Percentiles rank a stretch among this genome's conserved stretches.
These are phyloP conservation scores for Jaminaea rosea DNA, from an alignment of 1,284 basidiomycete genomes.

Conservation along the genomic window DNA sequence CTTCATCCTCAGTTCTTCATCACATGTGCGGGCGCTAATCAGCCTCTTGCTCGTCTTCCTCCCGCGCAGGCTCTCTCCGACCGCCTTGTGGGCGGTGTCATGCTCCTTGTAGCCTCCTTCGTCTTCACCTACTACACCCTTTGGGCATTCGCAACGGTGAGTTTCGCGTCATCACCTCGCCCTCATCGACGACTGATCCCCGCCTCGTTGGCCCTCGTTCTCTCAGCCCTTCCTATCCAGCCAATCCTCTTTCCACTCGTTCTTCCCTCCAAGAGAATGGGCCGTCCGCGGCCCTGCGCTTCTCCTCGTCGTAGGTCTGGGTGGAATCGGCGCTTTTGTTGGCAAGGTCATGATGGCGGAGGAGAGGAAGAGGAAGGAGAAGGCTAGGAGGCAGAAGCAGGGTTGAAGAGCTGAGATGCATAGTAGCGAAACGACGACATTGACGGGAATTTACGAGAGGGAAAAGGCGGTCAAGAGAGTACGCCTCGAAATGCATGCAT, in stretches of 20 bases:
- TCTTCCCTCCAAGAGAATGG: conserved; percentile 83
- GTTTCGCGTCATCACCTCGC: conserved; percentile 2
- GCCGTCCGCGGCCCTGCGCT: conserved; percentile 75
- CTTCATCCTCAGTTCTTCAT: too few species aligned
- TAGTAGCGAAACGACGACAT: too few species aligned
- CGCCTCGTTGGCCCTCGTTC: neutral
- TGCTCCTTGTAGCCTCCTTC: conserved; percentile 66
- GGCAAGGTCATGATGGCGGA: conserved; percentile 67
- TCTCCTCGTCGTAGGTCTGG: conserved; percentile 66
- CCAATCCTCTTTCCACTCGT: conserved; percentile 62
- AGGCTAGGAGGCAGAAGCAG: conserved; percentile 4
- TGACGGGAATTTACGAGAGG: too few species aligned
- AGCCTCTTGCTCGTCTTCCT: too few species aligned
- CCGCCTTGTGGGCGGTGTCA: conserved; percentile 65
- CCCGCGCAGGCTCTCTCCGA: conserved; percentile 74
- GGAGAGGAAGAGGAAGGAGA: conserved; percentile 54
- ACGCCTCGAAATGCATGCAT: too few species aligned
- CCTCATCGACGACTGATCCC: neutral
- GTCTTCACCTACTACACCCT: conserved; percentile 81
- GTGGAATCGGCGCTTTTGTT: conserved; percentile 67
- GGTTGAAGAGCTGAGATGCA: too few species aligned
- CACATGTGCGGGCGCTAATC: too few species aligned
- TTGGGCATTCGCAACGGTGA: conserved; percentile 79
- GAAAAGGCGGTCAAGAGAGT: too few species aligned
- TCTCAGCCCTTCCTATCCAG: conserved; percentile 71